phyloP scores from a whole-genome alignment of 2,329 filamentous ascomycete species.

The Aspergillus amoenus region DNA sequence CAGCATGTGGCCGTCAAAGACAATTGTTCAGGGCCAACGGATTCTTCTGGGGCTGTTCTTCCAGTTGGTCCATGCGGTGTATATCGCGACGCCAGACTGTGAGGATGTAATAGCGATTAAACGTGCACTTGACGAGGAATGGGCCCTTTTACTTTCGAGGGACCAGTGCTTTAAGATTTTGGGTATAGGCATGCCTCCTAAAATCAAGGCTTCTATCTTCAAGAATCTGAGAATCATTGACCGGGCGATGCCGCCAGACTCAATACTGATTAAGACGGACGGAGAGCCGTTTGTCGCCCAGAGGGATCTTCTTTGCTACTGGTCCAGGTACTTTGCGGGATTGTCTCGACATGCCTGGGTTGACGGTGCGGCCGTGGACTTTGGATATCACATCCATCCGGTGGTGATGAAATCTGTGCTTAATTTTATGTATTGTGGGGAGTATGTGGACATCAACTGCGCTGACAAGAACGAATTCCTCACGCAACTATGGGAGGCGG shows the following conservation, averaged over 20 bases:
- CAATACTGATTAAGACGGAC: neutral
- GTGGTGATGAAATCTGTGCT: neutral
- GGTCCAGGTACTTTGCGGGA: neutral
- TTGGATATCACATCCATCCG: neutral
- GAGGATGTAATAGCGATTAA: no score
- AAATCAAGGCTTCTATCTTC: neutral
- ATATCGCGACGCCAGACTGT: no score
- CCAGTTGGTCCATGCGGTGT: no score
- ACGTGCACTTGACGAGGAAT: no score
- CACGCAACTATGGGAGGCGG: neutral
- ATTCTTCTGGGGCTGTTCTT: no score
- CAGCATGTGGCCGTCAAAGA: no score
- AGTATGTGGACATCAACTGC: neutral
- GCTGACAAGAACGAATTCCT: neutral
- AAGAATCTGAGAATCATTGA: neutral
- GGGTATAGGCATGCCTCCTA: neutral
- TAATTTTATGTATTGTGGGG: neutral
- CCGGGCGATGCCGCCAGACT: neutral
- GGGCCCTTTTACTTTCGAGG: no score
- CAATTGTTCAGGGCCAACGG: no score
- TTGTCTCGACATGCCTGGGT: neutral
- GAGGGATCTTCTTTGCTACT: neutral
- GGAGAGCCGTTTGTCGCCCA: neutral
- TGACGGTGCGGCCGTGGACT: neutral
- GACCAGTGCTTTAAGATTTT: no score